phyloP scores from a whole-genome alignment of 495 filamentous ascomycete genomes.

The Penicillium chermesinum region DNA sequence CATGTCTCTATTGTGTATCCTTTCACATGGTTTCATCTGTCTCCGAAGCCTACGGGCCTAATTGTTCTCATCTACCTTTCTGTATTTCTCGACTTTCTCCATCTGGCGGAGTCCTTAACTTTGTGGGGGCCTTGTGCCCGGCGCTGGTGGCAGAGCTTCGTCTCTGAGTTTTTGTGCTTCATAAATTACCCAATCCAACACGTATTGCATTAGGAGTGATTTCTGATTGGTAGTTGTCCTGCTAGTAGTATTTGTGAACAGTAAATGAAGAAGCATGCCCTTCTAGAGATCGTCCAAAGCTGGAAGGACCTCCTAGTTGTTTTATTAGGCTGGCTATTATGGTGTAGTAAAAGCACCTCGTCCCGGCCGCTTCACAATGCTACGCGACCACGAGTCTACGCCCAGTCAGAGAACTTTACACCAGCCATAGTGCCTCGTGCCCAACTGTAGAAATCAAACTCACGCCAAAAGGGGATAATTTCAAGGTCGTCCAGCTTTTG shows the following conservation, averaged over 20 bases:
- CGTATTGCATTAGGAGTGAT: background rate
- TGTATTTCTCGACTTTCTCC: conserved; percentile 2
- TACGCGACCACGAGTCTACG: too few relatives aligned
- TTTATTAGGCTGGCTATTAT: too few relatives aligned
- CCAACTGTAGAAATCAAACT: too few relatives aligned
- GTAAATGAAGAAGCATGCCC: too few relatives aligned
- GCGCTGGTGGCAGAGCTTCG: conserved; percentile 11
- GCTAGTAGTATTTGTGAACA: background rate
- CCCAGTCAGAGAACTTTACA: too few relatives aligned
- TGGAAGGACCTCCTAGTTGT: too few relatives aligned
- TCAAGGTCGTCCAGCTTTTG: too few relatives aligned
- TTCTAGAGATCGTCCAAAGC: too few relatives aligned
- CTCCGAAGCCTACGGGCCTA: conserved; percentile 14
- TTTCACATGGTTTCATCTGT: conserved; percentile 17
- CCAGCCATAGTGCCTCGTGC: too few relatives aligned
- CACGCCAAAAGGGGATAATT: too few relatives aligned
- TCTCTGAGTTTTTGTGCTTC: background rate
- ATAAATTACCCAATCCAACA: background rate
- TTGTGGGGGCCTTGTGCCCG: conserved; percentile 3
- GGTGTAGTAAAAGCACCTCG: too few relatives aligned
- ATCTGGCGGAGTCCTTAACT: background rate
- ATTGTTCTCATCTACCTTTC: conserved; percentile 15
- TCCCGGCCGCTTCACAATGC: too few relatives aligned
- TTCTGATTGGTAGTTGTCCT: background rate
- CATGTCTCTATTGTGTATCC: conserved; percentile 1